Evolutionary conservation across 352 stramenopile species (phyloP).

Genomic region (Globisporangium apiculatum): DNA sequence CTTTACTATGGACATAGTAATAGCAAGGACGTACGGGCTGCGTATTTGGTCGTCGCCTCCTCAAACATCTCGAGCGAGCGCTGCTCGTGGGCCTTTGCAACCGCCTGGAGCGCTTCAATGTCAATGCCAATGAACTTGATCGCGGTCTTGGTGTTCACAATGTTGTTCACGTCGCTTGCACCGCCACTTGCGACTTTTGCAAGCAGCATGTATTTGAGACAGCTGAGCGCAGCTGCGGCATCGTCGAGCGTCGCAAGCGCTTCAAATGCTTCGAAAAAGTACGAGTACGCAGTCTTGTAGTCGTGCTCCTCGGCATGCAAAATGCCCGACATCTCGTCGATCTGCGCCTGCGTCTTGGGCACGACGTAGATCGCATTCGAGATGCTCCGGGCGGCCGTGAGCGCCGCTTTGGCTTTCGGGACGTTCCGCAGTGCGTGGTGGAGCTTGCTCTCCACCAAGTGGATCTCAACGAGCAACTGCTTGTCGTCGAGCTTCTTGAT

Average conservation of each 20-base stretch:
- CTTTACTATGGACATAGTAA: too few relatives aligned
- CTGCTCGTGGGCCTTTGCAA: slow-evolving; percentile 93
- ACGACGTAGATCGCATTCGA: slow-evolving; percentile 98
- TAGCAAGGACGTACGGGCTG: slow-evolving; percentile 32
- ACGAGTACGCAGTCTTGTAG: slow-evolving; percentile 99
- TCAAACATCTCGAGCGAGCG: slow-evolving; percentile 91
- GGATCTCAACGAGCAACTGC: slow-evolving; percentile 97
- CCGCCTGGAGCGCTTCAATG: slow-evolving; percentile 93
- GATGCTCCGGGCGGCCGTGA: slow-evolving; percentile 96
- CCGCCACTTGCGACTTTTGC: slow-evolving; percentile 92
- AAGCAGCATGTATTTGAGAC: slow-evolving; percentile 99
- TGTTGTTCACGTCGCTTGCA: slow-evolving; percentile 90
- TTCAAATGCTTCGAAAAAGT: slow-evolving; percentile 98
- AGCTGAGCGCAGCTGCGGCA: slow-evolving; percentile 56
- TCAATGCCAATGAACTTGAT: slow-evolving; percentile 97
- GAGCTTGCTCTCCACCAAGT: slow-evolving; percentile 97
- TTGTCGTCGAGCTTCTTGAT: slow-evolving; percentile 99
- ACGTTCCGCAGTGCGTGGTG: slow-evolving; percentile 97
- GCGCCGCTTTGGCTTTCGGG: slow-evolving; percentile 93
- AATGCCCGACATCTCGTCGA: slow-evolving; percentile 96
- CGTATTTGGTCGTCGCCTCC: slow-evolving; percentile 86
- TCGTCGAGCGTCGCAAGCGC: slow-evolving; percentile 92
- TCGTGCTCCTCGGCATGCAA: slow-evolving; percentile 97
- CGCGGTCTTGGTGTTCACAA: slow-evolving; percentile 94
- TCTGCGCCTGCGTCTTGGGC: slow-evolving; percentile 91